Evolutionary conservation across 2,329 filamentous ascomycete species (phyloP).

Genomic region (Didymella arachidicola): DNA sequence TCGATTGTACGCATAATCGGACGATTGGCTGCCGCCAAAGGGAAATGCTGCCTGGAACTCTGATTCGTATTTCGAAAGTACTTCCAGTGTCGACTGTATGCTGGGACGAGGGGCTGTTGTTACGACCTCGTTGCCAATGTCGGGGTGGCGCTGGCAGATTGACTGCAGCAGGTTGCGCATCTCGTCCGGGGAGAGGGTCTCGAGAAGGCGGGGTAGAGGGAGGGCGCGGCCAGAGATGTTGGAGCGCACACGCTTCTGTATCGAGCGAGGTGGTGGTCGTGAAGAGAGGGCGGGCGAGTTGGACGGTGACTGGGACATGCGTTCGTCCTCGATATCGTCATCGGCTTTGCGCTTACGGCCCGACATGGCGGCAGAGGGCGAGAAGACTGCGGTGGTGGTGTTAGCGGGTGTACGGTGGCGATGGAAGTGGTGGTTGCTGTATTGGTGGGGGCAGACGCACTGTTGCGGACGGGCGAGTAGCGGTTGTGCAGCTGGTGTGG

Average conservation of each 20-base stretch:
- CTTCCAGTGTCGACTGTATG: slow-evolving; percentile 78
- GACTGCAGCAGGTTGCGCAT: slow-evolving; percentile 86
- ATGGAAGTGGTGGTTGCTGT: slow-evolving; percentile 15
- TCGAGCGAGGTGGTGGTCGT: slow-evolving; percentile 66
- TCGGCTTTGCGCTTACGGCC: slow-evolving; percentile 88
- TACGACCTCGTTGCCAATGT: slow-evolving; percentile 84
- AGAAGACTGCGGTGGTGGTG: slow-evolving; percentile 38
- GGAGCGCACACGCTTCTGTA: slow-evolving; percentile 69
- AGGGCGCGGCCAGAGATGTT: slow-evolving; percentile 74
- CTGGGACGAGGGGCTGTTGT: slow-evolving; percentile 86
- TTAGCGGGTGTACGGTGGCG: slow-evolving; percentile 22
- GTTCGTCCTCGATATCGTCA: slow-evolving; percentile 74
- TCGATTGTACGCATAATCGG: slow-evolving; percentile 94
- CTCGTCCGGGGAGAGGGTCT: slow-evolving; percentile 87
- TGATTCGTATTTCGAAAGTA: slow-evolving; percentile 82
- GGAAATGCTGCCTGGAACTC: slow-evolving; percentile 82
- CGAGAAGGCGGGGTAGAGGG: slow-evolving; percentile 79
- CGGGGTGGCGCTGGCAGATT: slow-evolving; percentile 88
- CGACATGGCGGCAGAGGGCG: slow-evolving; percentile 54
- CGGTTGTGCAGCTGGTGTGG: slow-evolving; percentile 68
- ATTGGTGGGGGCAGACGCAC: slow-evolving; percentile 53
- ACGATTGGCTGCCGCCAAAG: slow-evolving; percentile 80
- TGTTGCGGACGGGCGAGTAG: slow-evolving; percentile 66
- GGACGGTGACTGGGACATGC: slow-evolving; percentile 89
- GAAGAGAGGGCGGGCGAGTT: slow-evolving; percentile 79